phyloP scores from a whole-genome alignment of 2,329 filamentous ascomycete species.

The Ophiostoma novo-ulmi region DNA sequence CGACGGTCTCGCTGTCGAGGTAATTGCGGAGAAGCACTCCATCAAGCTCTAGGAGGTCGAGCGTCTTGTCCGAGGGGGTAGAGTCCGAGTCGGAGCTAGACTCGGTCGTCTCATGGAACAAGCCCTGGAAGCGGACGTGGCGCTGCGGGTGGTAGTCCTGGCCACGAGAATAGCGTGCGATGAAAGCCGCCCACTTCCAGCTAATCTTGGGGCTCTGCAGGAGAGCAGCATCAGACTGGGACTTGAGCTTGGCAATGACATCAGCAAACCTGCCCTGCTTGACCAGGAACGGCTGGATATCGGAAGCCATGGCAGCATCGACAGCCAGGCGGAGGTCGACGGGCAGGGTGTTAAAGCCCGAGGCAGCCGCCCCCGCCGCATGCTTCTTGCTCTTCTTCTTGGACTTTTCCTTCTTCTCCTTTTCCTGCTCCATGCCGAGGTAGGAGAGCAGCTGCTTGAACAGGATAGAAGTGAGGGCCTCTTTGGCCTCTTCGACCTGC shows the following conservation, averaged over 20 bases:
- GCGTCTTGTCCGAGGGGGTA: background rate
- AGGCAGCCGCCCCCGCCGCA: background rate
- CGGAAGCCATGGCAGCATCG: slow-evolving; percentile 27
- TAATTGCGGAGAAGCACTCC: slow-evolving; percentile 32
- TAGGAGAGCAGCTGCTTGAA: slow-evolving; percentile 13
- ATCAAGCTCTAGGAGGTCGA: slow-evolving; percentile 32
- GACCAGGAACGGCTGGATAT: slow-evolving; percentile 25
- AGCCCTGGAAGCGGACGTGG: slow-evolving; percentile 34
- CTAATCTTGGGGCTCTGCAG: slow-evolving; percentile 31
- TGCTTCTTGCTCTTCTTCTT: slow-evolving; percentile 19
- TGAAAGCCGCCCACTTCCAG: slow-evolving; percentile 45
- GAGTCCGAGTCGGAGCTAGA: background rate
- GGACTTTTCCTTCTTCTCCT: slow-evolving; percentile 16
- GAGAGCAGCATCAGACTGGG: slow-evolving; percentile 27
- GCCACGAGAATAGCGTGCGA: slow-evolving; percentile 37
- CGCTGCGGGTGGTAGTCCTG: slow-evolving; percentile 32
- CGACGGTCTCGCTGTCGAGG: slow-evolving; percentile 30
- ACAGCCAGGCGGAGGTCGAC: slow-evolving; percentile 29
- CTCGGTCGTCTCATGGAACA: slow-evolving; percentile 23
- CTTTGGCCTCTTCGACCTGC: background rate
- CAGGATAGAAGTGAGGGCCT: slow-evolving; percentile 14
- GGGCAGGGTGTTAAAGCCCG: background rate
- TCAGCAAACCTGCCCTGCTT: slow-evolving; percentile 14
- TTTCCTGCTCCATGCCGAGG: slow-evolving; percentile 15
- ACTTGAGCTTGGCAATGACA: slow-evolving; percentile 23